A percentile compares a stretch with the other conserved stretches of the same genome.
Conservation (phyloP, 139 green algal genomes). For the Chlorella ohadii region DNA sequence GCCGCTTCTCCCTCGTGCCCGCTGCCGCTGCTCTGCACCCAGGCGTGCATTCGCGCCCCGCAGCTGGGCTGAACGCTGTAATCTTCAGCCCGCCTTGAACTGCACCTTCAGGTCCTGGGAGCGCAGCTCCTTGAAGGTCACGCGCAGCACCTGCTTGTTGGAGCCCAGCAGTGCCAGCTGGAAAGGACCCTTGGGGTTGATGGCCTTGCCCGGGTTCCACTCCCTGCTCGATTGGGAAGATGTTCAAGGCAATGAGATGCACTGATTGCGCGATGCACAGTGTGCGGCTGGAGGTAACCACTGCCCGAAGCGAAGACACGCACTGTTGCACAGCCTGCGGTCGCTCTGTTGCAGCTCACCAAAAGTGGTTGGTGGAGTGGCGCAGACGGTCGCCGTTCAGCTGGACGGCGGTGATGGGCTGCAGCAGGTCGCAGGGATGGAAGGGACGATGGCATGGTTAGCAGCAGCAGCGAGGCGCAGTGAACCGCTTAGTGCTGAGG, state of each 20-base stretch:
- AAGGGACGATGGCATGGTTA: too few species aligned
- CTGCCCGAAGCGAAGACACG: not conserved
- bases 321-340: not conserved
- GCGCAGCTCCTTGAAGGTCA: not conserved
- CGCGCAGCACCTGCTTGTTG: constrained; percentile 42
- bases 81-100: constrained; percentile 5
- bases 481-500: too few species aligned
- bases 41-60: too few species aligned
- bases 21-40: too few species aligned
- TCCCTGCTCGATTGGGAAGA: too few species aligned
- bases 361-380: not conserved
- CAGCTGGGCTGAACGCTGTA: too few species aligned
- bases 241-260: not conserved
- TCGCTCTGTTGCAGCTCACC: not conserved
- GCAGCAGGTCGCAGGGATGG: not conserved
- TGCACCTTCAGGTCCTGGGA: constrained; percentile 24
- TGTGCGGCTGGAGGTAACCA: too few species aligned
- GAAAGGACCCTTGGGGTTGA: constrained; percentile 25
- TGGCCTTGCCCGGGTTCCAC: constrained; percentile 28
- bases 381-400: constrained; percentile 41
- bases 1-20: too few species aligned
- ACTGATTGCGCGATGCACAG: too few species aligned
- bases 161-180: constrained; percentile 34
- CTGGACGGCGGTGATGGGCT: constrained; percentile 36
- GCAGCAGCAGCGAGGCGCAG: too few species aligned